These are phyloP conservation scores for Leccinum barrowsii DNA, from an alignment of 768 basidiomycete species.

Conservation along the genomic window DNA sequence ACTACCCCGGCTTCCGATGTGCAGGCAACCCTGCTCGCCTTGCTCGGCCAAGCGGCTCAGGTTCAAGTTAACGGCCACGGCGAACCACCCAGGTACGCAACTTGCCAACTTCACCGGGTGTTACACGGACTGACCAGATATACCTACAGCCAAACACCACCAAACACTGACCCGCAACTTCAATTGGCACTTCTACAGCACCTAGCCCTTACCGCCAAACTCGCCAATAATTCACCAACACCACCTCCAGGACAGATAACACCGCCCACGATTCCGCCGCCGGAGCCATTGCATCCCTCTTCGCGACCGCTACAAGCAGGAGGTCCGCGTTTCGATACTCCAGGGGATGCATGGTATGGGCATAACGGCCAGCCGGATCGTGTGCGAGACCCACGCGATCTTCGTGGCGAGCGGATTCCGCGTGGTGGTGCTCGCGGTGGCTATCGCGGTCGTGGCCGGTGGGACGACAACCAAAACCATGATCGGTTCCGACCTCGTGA, in stretches of 20 bases:
- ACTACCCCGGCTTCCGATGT: slow-evolving; percentile 30
- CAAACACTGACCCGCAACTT: slow-evolving; percentile 49
- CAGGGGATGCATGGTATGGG: slow-evolving; percentile 39
- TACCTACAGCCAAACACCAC: slow-evolving; percentile 54
- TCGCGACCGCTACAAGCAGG: not conserved
- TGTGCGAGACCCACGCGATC: slow-evolving; percentile 43
- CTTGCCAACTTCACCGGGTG: not conserved
- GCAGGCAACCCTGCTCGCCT: slow-evolving; percentile 64
- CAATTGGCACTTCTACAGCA: slow-evolving; percentile 77
- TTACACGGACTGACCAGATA: slow-evolving; percentile 2
- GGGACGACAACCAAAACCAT: slow-evolving; percentile 55
- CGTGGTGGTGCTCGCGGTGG: slow-evolving; percentile 56
- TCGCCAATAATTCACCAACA: slow-evolving; percentile 30
- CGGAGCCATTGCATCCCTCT: slow-evolving; percentile 22
- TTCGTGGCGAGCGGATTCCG: slow-evolving; percentile 48
- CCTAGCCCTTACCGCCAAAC: slow-evolving; percentile 59
- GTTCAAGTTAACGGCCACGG: slow-evolving; percentile 39
- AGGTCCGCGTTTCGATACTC: slow-evolving; percentile 29
- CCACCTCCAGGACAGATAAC: slow-evolving; percentile 26
- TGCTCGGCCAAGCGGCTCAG: slow-evolving; percentile 65
- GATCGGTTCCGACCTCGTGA: slow-evolving; percentile 45
- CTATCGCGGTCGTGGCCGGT: slow-evolving; percentile 59
- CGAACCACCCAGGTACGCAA: slow-evolving; percentile 36
- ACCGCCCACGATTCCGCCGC: slow-evolving; percentile 13
- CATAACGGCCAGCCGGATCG: slow-evolving; percentile 35